Conservation (phyloP, 2,329 filamentous ascomycete genomes). For the Alternaria gaisen region DNA sequence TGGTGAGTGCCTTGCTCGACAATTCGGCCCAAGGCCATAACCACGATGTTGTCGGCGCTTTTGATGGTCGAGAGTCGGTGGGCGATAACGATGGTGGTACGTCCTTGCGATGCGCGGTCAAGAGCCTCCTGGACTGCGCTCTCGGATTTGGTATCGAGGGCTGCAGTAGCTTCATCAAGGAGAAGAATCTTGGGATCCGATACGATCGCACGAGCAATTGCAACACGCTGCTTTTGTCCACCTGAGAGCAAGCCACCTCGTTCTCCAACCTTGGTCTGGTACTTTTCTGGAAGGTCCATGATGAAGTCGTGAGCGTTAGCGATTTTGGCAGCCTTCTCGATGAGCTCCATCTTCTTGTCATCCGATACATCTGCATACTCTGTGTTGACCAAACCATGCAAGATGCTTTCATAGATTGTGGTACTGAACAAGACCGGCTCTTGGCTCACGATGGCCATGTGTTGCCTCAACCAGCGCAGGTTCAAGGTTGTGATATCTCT, state of each 20-base stretch:
- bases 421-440: constrained; percentile 91
- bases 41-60: constrained; percentile 93
- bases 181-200: constrained; percentile 91
- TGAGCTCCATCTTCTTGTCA: constrained; percentile 73
- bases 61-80: constrained; percentile 95
- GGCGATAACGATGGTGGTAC: constrained; percentile 95
- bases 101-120: constrained; percentile 82
- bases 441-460: constrained; percentile 91
- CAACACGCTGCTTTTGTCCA: constrained; percentile 96
- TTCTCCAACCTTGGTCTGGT: constrained; percentile 95
- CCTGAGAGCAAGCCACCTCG: constrained; percentile 91
- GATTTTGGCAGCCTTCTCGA: constrained; percentile 84
- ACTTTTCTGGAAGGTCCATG: constrained; percentile 79
- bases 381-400: constrained; percentile 89
- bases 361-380: constrained; percentile 71
- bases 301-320: constrained; percentile 97
- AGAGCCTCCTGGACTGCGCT: constrained; percentile 93
- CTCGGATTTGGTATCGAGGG: constrained; percentile 93
- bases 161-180: constrained; percentile 93
- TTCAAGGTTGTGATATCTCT: constrained; percentile 83
- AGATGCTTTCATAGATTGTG: constrained; percentile 88
- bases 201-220: constrained; percentile 89
- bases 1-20: constrained; percentile 92
- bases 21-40: constrained; percentile 86
- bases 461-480: constrained; percentile 87